phyloP scores from a whole-genome alignment of 2,329 filamentous ascomycete species.

The Metarhizium humberi region DNA sequence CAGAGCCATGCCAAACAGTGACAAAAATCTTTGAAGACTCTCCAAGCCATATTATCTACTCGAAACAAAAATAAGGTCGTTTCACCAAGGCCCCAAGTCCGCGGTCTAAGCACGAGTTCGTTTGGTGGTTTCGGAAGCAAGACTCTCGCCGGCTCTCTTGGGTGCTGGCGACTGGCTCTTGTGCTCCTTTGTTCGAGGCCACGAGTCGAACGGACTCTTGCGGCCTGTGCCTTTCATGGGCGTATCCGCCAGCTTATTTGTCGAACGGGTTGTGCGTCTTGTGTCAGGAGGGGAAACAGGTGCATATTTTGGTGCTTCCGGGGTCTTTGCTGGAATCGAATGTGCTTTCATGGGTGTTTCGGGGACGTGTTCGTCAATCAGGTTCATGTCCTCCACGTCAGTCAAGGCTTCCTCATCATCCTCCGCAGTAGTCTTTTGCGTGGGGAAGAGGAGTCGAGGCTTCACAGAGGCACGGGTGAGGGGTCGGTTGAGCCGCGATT shows the following conservation, averaged over 20 bases:
- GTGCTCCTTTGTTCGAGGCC: conserved; percentile 55
- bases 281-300: conserved; percentile 56
- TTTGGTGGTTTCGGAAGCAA: conserved; percentile 22
- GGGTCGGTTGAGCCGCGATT: conserved; percentile 28
- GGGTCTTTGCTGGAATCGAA: conserved; percentile 30
- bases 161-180: conserved; percentile 33
- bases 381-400: conserved; percentile 44
- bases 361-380: conserved; percentile 14
- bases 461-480: conserved; percentile 62
- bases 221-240: conserved; percentile 30
- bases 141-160: conserved; percentile 31
- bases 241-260: conserved; percentile 38
- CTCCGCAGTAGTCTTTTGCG: conserved; percentile 33
- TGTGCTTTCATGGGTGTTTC: conserved; percentile 29
- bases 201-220: conserved; percentile 56
- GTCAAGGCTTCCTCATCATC: conserved; percentile 52
- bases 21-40: not conserved
- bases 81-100: not conserved
- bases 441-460: conserved; percentile 62
- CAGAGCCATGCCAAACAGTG: not conserved
- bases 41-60: not conserved
- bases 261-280: conserved; percentile 47
- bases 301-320: conserved; percentile 44
- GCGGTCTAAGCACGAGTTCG: conserved; percentile 22
- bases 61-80: not conserved